Percentiles rank a stretch among this genome's conserved stretches.
These are phyloP conservation scores for Mollisia scopiformis DNA, from an alignment of 2,329 filamentous ascomycete species.

Conservation along the genomic window DNA sequence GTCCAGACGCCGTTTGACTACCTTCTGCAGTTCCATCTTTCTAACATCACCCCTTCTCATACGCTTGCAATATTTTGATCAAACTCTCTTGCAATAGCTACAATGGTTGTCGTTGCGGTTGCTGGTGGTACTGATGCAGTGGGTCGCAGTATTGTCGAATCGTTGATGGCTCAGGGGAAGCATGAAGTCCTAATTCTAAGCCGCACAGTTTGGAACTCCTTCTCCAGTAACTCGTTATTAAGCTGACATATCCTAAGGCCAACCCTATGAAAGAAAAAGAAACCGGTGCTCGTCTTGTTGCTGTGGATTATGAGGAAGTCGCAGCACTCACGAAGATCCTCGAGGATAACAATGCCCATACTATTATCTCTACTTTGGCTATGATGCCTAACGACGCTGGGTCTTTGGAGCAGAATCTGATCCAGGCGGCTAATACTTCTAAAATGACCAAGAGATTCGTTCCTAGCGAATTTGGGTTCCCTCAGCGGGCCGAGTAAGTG, in stretches of 20 bases:
- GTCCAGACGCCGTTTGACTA: too few relatives aligned
- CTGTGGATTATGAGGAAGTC: slow-evolving; percentile 12
- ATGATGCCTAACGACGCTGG: not conserved
- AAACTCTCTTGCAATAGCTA: too few relatives aligned
- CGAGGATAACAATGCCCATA: slow-evolving; percentile 26
- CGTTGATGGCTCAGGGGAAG: slow-evolving; percentile 3
- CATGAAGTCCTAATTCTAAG: slow-evolving; percentile 12
- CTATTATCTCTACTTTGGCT: slow-evolving; percentile 28
- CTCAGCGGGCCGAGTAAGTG: too few relatives aligned
- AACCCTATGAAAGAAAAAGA: slow-evolving; percentile 1
- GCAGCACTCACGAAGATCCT: slow-evolving; percentile 7
- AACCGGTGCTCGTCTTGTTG: slow-evolving; percentile 6
- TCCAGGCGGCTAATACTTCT: slow-evolving; percentile 25
- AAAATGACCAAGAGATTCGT: slow-evolving; percentile 23
- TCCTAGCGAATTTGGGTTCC: slow-evolving; percentile 25
- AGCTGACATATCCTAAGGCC: not conserved
- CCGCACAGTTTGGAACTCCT: slow-evolving; percentile 4
- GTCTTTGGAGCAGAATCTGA: slow-evolving; percentile 26
- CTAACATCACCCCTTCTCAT: too few relatives aligned
- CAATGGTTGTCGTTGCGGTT: slow-evolving; percentile 17
- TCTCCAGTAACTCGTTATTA: not conserved
- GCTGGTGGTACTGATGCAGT: slow-evolving; percentile 17
- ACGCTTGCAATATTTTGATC: too few relatives aligned
- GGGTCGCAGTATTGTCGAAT: slow-evolving; percentile 17
- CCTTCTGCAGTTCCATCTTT: too few relatives aligned